These are phyloP conservation scores for Vachellia pachyceras DNA, from an alignment of 306 rosid species.

Conservation along the genomic window DNA sequence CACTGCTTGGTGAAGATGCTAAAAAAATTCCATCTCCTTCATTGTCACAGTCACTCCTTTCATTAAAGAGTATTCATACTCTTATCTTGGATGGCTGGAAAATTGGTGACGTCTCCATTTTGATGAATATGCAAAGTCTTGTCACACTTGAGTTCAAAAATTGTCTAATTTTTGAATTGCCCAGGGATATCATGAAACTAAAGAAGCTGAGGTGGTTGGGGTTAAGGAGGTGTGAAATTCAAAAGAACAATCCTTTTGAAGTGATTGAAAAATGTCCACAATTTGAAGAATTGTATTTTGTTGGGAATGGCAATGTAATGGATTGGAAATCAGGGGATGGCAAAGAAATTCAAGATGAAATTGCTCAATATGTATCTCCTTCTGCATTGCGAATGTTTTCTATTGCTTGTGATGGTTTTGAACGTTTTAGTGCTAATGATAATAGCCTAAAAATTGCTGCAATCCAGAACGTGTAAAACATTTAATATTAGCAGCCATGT, in stretches of 20 bases:
- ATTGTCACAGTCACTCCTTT: not conserved
- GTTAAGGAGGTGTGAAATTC: not conserved
- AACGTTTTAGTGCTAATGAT: not conserved
- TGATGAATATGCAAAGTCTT: not conserved
- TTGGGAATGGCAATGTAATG: not conserved
- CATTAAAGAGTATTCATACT: not conserved
- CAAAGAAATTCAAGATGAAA: not conserved
- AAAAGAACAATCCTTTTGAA: not conserved
- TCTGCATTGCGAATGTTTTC: slow-evolving; percentile 21
- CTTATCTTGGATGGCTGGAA: not conserved
- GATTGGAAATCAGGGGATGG: not conserved
- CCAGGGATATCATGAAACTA: not conserved
- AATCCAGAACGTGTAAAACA: not conserved
- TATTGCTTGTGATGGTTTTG: not conserved
- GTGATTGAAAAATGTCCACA: not conserved
- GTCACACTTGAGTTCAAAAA: not conserved
- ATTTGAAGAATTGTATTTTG: not conserved
- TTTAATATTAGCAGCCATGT: not conserved
- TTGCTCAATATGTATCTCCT: not conserved
- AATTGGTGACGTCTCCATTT: not conserved
- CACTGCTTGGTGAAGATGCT: accelerated
- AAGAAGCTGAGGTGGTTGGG: slow-evolving; percentile 32
- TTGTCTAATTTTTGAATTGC: not conserved
- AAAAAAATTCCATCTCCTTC: not conserved
- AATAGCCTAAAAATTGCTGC: not conserved